Evolutionary conservation across 768 basidiomycete genomes (phyloP).

Genomic region (Gyrodon lividus): DNA sequence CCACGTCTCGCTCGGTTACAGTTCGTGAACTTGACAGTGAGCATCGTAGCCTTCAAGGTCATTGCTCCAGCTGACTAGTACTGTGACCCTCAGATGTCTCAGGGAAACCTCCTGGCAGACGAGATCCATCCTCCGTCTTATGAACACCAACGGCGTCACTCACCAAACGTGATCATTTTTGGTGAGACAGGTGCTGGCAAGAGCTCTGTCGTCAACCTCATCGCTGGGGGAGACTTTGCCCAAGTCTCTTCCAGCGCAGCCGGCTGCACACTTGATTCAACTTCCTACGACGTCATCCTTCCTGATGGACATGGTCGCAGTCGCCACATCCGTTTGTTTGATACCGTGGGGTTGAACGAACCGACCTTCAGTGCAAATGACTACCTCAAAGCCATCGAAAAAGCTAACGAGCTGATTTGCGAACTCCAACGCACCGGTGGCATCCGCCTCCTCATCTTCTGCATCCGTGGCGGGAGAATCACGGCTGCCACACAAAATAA

Average conservation of each 20-base stretch:
- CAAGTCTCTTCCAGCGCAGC: conserved; percentile 26
- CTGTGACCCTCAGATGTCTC: conserved; percentile 14
- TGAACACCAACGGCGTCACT: conserved; percentile 12
- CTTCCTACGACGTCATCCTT: conserved; percentile 26
- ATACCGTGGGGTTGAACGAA: conserved; percentile 36
- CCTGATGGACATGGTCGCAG: conserved; percentile 13
- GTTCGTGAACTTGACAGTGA: conserved; percentile 10
- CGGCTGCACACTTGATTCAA: conserved; percentile 37
- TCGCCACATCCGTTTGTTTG: conserved; percentile 29
- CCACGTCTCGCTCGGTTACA: not conserved
- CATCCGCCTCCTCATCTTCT: conserved; percentile 34
- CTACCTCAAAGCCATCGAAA: conserved; percentile 30
- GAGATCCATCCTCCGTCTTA: conserved; percentile 17
- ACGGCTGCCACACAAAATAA: conserved; percentile 31
- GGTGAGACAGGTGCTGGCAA: conserved; percentile 36
- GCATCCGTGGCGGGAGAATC: conserved; percentile 33
- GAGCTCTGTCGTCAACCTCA: conserved; percentile 43
- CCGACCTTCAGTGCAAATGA: conserved; percentile 16
- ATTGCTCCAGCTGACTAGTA: not conserved
- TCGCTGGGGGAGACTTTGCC: conserved; percentile 29
- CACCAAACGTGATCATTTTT: conserved; percentile 40
- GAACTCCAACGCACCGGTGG: conserved; percentile 31
- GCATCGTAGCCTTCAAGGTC: not conserved
- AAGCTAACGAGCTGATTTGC: conserved; percentile 36
- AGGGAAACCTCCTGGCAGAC: conserved; percentile 4